Evolutionary conservation across 176 grass and related monocot species (phyloP).

Genomic region (Stipa capillata): DNA sequence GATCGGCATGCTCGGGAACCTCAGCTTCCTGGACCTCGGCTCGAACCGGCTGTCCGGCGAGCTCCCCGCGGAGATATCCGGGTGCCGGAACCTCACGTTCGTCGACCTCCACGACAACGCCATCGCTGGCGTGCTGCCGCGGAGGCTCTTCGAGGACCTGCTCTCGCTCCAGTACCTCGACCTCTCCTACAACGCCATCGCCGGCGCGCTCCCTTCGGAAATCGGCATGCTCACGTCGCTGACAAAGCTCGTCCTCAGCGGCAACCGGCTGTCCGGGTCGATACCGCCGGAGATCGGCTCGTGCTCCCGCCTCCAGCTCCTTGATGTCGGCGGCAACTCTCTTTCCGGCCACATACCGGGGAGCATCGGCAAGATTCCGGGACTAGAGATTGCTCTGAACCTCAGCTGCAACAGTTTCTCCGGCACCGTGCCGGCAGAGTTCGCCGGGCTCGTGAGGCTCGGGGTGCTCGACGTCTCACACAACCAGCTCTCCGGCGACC

Average conservation of each 20-base stretch:
- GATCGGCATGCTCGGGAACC: slow-evolving; percentile 40
- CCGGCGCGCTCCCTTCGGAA: slow-evolving; percentile 33
- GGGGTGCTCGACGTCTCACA: slow-evolving; percentile 47
- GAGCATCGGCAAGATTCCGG: slow-evolving; percentile 63
- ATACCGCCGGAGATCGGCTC: slow-evolving; percentile 62
- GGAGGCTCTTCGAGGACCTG: slow-evolving; percentile 34
- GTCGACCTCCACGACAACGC: slow-evolving; percentile 75
- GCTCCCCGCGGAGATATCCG: slow-evolving; percentile 38
- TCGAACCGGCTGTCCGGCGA: slow-evolving; percentile 52
- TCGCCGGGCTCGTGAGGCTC: slow-evolving; percentile 32
- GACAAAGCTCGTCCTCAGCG: slow-evolving; percentile 59
- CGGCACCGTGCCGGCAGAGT: slow-evolving; percentile 45
- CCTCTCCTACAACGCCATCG: slow-evolving; percentile 62
- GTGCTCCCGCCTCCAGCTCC: slow-evolving; percentile 70
- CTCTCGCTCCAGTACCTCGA: slow-evolving; percentile 71
- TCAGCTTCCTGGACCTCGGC: slow-evolving; percentile 73
- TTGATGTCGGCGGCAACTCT: slow-evolving; percentile 63
- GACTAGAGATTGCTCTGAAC: slow-evolving; percentile 64
- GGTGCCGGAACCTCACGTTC: slow-evolving; percentile 67
- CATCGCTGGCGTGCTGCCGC: slow-evolving; percentile 42
- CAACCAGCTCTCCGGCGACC: slow-evolving; percentile 53
- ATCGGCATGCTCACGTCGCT: slow-evolving; percentile 53
- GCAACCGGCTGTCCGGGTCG: slow-evolving; percentile 47
- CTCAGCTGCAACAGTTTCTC: slow-evolving; percentile 76
- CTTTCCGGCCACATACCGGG: slow-evolving; percentile 46